These are phyloP conservation scores for Vicia sativa DNA, from an alignment of 306 rosid species.

Conservation along the genomic window DNA sequence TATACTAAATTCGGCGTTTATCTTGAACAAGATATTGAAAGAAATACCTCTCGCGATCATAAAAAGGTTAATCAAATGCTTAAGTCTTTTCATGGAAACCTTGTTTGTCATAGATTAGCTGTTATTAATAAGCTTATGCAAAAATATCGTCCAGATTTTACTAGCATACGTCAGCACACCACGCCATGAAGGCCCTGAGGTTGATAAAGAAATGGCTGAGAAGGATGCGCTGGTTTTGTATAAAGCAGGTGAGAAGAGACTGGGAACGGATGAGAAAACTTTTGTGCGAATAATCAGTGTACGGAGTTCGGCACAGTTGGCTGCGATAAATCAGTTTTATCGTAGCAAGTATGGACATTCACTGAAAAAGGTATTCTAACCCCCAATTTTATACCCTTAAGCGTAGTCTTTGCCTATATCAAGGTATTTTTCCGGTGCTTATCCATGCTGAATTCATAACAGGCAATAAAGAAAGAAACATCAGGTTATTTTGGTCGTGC, in stretches of 20 bases:
- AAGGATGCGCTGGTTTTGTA: constrained; percentile 50
- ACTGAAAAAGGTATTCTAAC: constrained; percentile 58
- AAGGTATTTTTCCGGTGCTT: constrained; percentile 36
- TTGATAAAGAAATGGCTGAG: constrained; percentile 49
- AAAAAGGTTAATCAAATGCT: constrained; percentile 57
- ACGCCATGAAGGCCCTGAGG: constrained; percentile 75
- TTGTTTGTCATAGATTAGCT: constrained; percentile 12
- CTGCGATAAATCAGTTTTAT: constrained; percentile 58
- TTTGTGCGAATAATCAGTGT: constrained; percentile 62
- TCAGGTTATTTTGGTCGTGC: constrained; percentile 64
- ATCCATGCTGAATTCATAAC: constrained; percentile 31
- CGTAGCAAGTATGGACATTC: constrained; percentile 52
- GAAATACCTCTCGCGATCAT: constrained; percentile 60
- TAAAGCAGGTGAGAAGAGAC: constrained; percentile 58
- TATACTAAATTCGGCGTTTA: constrained; percentile 48
- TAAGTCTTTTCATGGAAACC: constrained; percentile 2
- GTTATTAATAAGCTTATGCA: no score
- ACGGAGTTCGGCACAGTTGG: constrained; percentile 74
- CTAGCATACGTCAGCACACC: constrained; percentile 58
- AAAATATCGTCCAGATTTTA: constrained; percentile 55
- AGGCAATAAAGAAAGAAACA: constrained; percentile 75
- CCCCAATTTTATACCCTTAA: neutral
- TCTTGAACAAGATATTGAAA: constrained; percentile 60
- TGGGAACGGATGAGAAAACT: constrained; percentile 58
- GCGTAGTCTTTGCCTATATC: neutral